Evolutionary conservation across 2,329 filamentous ascomycete species (phyloP).

Genomic region (Massarina eburnea): DNA sequence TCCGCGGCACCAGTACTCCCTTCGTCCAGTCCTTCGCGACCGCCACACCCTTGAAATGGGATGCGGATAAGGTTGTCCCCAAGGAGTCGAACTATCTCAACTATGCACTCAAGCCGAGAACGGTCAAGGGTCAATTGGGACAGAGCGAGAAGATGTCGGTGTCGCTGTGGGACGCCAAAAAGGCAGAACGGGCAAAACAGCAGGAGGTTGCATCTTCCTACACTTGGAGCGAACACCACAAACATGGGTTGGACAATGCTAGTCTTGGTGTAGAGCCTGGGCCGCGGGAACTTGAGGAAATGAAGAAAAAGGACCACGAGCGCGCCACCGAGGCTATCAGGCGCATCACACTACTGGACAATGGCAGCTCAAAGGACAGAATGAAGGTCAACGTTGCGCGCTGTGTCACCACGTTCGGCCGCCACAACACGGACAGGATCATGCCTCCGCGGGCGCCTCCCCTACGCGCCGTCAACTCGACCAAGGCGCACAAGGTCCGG

Average conservation of each 20-base stretch:
- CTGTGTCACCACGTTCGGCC: slow-evolving; percentile 84
- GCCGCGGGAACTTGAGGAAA: slow-evolving; percentile 17
- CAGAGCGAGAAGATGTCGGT: slow-evolving; percentile 69
- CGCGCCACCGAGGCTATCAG: slow-evolving; percentile 74
- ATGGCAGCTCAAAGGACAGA: slow-evolving; percentile 76
- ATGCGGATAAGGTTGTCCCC: slow-evolving; percentile 22
- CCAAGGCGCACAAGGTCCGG: slow-evolving; percentile 47
- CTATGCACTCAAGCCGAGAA: slow-evolving; percentile 69
- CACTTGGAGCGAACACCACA: slow-evolving; percentile 1
- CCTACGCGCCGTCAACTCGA: slow-evolving; percentile 48
- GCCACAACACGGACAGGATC: slow-evolving; percentile 78
- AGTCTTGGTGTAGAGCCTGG: neutral
- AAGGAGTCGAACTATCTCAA: slow-evolving; percentile 61
- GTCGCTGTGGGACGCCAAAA: slow-evolving; percentile 44
- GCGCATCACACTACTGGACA: slow-evolving; percentile 76
- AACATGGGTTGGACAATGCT: neutral
- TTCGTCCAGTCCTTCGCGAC: slow-evolving; percentile 82
- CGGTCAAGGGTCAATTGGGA: slow-evolving; percentile 67
- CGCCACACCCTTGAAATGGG: slow-evolving; percentile 44
- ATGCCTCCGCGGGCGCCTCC: slow-evolving; percentile 63
- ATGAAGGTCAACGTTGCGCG: slow-evolving; percentile 80
- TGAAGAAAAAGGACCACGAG: slow-evolving; percentile 52
- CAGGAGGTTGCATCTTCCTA: neutral
- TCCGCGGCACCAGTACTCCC: slow-evolving; percentile 76
- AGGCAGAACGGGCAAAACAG: slow-evolving; percentile 2